phyloP scores from a whole-genome alignment of 768 basidiomycete species.

The Leccinum rimulosum region DNA sequence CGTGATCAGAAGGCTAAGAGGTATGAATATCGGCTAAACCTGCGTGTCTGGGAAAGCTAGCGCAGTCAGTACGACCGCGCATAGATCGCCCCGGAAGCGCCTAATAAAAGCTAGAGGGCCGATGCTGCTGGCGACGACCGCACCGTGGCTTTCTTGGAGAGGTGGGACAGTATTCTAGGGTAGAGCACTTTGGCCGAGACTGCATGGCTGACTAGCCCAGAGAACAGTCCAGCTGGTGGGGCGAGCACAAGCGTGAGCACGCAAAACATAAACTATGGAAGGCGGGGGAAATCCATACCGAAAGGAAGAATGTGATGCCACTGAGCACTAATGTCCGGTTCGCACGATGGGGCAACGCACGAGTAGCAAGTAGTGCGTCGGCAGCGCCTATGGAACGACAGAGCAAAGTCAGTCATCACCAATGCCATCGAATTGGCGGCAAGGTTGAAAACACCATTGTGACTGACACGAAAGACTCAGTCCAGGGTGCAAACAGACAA shows the following conservation, averaged over 20 bases:
- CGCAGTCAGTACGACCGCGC: too few relatives aligned
- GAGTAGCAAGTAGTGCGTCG: slow-evolving; percentile 48
- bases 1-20: too few relatives aligned
- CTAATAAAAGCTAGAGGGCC: too few relatives aligned
- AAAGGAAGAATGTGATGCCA: slow-evolving; percentile 28
- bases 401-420: slow-evolving; percentile 30
- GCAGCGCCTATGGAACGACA: slow-evolving; percentile 48
- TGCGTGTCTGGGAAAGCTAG: too few relatives aligned
- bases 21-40: too few relatives aligned
- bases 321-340: slow-evolving; percentile 62
- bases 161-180: slow-evolving; percentile 62
- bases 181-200: slow-evolving; percentile 66
- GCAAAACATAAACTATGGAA: background rate
- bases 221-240: slow-evolving; percentile 71
- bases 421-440: slow-evolving; percentile 78
- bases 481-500: too few relatives aligned
- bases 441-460: slow-evolving; percentile 67
- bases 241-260: background rate
- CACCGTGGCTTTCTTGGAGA: slow-evolving; percentile 36
- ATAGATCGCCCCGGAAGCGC: too few relatives aligned
- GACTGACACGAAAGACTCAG: slow-evolving; percentile 41
- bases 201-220: slow-evolving; percentile 74
- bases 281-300: slow-evolving; percentile 37
- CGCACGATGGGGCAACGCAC: slow-evolving; percentile 37
- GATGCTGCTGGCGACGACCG: too few relatives aligned